Evolutionary conservation across 768 basidiomycete genomes (phyloP), one percentile per base, ranked within the genome.

Genomic region (Pholiota conissans): DNA sequence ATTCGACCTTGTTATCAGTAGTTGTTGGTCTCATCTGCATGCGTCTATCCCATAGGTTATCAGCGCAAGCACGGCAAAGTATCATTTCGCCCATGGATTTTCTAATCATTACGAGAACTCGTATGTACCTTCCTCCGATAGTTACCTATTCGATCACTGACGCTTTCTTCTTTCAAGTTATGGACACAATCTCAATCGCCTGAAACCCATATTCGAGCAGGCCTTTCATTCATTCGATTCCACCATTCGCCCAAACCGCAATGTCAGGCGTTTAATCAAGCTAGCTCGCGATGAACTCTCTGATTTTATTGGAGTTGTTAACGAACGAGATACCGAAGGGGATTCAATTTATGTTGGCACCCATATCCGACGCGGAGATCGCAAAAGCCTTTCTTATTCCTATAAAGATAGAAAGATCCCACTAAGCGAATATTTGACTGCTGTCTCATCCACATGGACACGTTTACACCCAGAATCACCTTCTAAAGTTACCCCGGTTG

Each of bases 331-430:
- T 22, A 35, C 20, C 11, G 32, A 46, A 13, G 16, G 34, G 4
- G 49, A 55, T 1, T 45, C 30, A 26, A 65, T 69, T 3, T 88
- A 87, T 66, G 63, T 84, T 40, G 76, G 79, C n/a, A 74, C 84
- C 11, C 86, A 90, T 67, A 77, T 89, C 57, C 83, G 87, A 30
- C 79, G 81, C 42, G 87, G 87, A 13, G 87, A 89, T 70, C 75
- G 78, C 5, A 69, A 73, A 48, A 77, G 83, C 11, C 59, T 66
- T 9, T 81, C 80, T 4, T 82, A 75, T 63, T 65, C 70, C 28
- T 81, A 77, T 57, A 74, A 72, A 29, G 68, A 73, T 45, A 62
- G 71, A 5, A 75, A 81, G 65, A 74, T 90, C 14, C 83, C 86
- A 1, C 61, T 80, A 24, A 61, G 74, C 34, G 76, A 82, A 40